Evolutionary conservation across 495 filamentous ascomycete genomes (phyloP).

Genomic region (Aspergillus avenaceus): DNA sequence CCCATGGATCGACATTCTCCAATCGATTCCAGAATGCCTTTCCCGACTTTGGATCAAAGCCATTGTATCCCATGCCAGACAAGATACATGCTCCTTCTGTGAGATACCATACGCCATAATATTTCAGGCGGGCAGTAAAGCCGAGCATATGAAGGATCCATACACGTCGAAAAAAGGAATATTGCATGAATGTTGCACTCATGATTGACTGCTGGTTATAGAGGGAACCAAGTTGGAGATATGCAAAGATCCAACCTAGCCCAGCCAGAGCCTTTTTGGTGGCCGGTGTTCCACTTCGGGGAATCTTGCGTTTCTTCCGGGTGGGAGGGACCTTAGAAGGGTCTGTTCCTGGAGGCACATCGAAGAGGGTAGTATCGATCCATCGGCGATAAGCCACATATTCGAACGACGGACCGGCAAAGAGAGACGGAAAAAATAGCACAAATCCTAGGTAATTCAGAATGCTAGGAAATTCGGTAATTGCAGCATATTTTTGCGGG

Average conservation of each 20-base stretch:
- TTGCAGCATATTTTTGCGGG: conserved; percentile 76
- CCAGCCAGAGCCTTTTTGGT: conserved; percentile 69
- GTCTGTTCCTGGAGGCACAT: conserved; percentile 72
- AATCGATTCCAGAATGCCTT: conserved; percentile 85
- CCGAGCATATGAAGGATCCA: conserved; percentile 78
- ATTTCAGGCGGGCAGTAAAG: conserved; percentile 78
- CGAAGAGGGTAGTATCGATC: conserved; percentile 93
- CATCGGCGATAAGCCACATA: conserved; percentile 87
- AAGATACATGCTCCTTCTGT: conserved; percentile 95
- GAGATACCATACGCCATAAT: conserved; percentile 92
- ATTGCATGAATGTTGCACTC: conserved; percentile 56
- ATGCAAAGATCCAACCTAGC: conserved; percentile 72
- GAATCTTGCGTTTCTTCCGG: conserved; percentile 90
- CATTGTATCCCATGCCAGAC: conserved; percentile 89
- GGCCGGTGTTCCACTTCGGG: conserved; percentile 83
- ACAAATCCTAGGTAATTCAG: conserved; percentile 87
- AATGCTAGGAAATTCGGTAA: conserved; percentile 65
- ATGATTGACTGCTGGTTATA: conserved; percentile 61
- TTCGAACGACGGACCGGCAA: conserved; percentile 88
- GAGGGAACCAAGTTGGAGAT: conserved; percentile 66
- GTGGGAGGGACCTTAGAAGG: conserved; percentile 77
- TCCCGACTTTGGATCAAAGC: conserved; percentile 76
- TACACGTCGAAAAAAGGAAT: conserved; percentile 65
- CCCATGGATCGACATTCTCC: conserved; percentile 78
- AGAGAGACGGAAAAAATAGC: conserved; percentile 87